Conservation (phyloP, 371 early-diverging fungal species). For the Syncephalastrum monosporum region DNA sequence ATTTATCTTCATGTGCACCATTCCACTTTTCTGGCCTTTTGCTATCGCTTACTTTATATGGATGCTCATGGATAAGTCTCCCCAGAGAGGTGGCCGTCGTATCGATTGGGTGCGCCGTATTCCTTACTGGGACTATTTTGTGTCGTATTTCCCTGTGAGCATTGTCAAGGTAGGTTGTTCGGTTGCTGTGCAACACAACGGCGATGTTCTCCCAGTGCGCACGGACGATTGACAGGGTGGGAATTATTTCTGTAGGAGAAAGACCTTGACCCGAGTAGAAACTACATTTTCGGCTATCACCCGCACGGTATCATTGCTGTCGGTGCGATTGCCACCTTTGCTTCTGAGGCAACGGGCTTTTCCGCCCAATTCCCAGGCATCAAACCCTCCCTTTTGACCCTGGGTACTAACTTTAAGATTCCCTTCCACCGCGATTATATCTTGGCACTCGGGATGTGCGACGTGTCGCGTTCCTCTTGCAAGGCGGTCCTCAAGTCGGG, state of each 20-base stretch:
- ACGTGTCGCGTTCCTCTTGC: conserved; percentile 70
- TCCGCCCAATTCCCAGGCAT: conserved; percentile 65
- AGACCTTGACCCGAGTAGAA: conserved; percentile 67
- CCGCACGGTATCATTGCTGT: conserved; percentile 81
- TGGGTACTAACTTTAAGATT: conserved; percentile 56
- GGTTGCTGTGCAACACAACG: not conserved
- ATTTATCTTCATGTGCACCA: conserved; percentile 15
- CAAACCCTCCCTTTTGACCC: conserved; percentile 52
- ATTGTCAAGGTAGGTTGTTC: conserved; percentile 62
- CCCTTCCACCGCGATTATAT: conserved; percentile 73
- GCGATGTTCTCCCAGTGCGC: not conserved
- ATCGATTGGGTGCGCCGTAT: conserved; percentile 53
- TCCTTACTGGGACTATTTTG: conserved; percentile 69
- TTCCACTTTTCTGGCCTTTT: conserved; percentile 61
- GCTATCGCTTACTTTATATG: conserved; percentile 68
- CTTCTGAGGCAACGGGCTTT: conserved; percentile 61
- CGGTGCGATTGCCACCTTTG: conserved; percentile 76
- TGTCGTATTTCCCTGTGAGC: conserved; percentile 76
- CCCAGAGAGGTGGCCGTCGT: conserved; percentile 72
- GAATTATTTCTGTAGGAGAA: conserved; percentile 39
- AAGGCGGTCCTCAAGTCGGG: conserved; percentile 68
- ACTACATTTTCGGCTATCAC: conserved; percentile 74
- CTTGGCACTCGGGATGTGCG: conserved; percentile 63
- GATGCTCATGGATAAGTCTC: conserved; percentile 56
- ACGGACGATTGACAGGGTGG: not conserved